Evolutionary conservation across 1,284 basidiomycete genomes (phyloP).

Genomic region (Puccinia horiana): DNA sequence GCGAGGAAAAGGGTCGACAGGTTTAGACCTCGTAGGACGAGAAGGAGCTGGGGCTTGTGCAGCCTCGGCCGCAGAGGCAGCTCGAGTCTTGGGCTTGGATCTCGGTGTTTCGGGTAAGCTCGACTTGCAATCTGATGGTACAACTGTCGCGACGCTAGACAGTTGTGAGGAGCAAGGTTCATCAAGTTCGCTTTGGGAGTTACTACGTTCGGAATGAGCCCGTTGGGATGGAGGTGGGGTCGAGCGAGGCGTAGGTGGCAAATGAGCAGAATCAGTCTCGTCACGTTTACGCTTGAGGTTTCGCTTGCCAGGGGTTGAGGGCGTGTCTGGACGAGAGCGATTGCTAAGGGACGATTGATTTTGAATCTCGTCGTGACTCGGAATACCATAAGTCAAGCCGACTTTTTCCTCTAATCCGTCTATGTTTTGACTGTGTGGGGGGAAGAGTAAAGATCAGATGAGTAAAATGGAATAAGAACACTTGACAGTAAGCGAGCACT

Average conservation of each 20-base stretch:
- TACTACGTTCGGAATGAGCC: constrained; percentile 3
- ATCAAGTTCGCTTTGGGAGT: constrained; percentile 7
- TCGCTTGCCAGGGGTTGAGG: constrained; percentile 2
- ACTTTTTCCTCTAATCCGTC: constrained; percentile 58
- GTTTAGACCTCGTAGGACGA: constrained; percentile 45
- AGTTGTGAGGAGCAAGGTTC: constrained; percentile 17
- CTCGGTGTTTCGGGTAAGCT: not conserved
- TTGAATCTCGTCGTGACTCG: constrained; percentile 49
- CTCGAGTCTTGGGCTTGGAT: constrained; percentile 37
- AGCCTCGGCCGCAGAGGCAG: constrained; percentile 59
- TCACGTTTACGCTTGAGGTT: constrained; percentile 46
- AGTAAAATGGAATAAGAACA: too few relatives aligned
- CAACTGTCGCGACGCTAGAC: not conserved
- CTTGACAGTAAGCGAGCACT: not conserved
- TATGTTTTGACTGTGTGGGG: constrained; percentile 55
- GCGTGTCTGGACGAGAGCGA: constrained; percentile 5
- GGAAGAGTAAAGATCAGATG: not conserved
- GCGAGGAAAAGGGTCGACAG: constrained; percentile 63
- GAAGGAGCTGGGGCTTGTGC: constrained; percentile 56
- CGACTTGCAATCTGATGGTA: not conserved
- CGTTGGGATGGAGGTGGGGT: constrained; percentile 11
- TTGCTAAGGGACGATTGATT: not conserved
- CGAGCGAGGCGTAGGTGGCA: constrained; percentile 37
- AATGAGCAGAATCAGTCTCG: constrained; percentile 13
- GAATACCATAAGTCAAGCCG: constrained; percentile 58